Evolutionary conservation across 169 alveolate species (phyloP).

Genomic region (Miamiensis avidus): DNA sequence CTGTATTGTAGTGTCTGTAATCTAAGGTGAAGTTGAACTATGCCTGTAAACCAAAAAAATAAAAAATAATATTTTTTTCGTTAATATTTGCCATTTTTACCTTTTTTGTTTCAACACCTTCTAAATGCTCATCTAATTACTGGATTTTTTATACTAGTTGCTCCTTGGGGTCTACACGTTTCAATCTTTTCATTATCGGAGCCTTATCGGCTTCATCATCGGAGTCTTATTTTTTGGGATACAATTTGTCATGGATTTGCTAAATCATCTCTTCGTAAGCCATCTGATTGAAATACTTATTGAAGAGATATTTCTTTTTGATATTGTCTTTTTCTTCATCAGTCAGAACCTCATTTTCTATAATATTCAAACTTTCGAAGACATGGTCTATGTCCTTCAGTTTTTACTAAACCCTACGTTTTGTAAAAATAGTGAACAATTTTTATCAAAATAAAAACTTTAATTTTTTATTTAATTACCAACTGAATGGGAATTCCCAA

Average conservation of each 20-base stretch:
- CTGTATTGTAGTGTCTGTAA: too few relatives aligned
- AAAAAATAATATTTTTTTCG: too few relatives aligned
- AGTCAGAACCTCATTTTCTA: slow-evolving; percentile 9
- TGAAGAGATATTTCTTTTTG: slow-evolving; percentile 12
- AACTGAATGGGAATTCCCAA: neutral
- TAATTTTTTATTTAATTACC: neutral
- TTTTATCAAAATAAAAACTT: neutral
- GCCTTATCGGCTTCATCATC: neutral
- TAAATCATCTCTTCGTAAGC: neutral
- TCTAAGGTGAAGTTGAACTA: neutral
- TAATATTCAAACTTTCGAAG: neutral
- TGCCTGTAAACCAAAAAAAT: neutral
- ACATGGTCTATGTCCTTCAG: slow-evolving; percentile 23
- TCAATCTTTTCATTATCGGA: neutral
- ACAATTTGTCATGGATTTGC: neutral
- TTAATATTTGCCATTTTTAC: neutral
- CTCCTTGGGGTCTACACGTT: neutral
- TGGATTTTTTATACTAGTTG: too few relatives aligned
- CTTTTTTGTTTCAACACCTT: neutral
- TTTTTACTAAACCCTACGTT: slow-evolving; percentile 17
- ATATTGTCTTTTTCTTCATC: slow-evolving; percentile 16
- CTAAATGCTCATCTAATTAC: neutral
- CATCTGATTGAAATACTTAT: slow-evolving; percentile 1
- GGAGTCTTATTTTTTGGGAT: neutral
- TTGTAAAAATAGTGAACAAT: neutral